A percentile compares a stretch with the other conserved stretches of the same genome.
Evolutionary conservation across 2,329 filamentous ascomycete genomes (phyloP).

Genomic region (Acephala macrosclerotiorum): DNA sequence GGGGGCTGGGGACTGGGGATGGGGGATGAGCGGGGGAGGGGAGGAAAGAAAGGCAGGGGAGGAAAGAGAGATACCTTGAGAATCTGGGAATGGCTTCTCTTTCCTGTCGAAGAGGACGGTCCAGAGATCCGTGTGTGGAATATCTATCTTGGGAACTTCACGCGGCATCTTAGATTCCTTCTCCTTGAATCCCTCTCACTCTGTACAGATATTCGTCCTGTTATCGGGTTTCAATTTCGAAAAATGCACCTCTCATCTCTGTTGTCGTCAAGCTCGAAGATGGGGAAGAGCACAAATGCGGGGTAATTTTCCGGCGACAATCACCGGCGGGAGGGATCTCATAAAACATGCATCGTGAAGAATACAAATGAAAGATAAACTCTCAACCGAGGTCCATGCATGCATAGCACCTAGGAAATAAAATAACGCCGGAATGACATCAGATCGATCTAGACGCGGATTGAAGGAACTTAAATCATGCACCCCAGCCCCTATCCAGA

Average conservation of each 20-base stretch:
- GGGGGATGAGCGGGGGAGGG: not conserved
- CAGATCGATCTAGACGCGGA: not conserved
- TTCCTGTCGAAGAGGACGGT: slow-evolving; percentile 75
- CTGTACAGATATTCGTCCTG: too few species aligned
- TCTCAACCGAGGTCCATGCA: too few species aligned
- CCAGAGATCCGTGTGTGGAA: slow-evolving; percentile 82
- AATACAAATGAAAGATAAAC: too few species aligned
- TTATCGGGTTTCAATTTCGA: not conserved
- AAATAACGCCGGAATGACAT: not conserved
- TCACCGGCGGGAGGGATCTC: too few species aligned
- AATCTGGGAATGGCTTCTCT: slow-evolving; percentile 68
- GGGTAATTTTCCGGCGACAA: too few species aligned
- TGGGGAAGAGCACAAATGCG: too few species aligned
- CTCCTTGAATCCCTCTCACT: not conserved
- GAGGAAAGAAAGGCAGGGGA: not conserved
- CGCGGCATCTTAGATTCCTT: slow-evolving; percentile 18
- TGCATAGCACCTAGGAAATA: not conserved
- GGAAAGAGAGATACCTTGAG: slow-evolving; percentile 65
- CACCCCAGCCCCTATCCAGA: not conserved
- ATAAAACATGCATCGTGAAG: too few species aligned
- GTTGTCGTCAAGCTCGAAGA: too few species aligned
- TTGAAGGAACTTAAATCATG: not conserved
- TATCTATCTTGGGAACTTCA: slow-evolving; percentile 53
- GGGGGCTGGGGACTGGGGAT: not conserved
- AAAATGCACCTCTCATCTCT: not conserved